These are phyloP conservation scores for Penicillium longicatenatum DNA, from an alignment of 495 filamentous ascomycete species.

Conservation along the genomic window DNA sequence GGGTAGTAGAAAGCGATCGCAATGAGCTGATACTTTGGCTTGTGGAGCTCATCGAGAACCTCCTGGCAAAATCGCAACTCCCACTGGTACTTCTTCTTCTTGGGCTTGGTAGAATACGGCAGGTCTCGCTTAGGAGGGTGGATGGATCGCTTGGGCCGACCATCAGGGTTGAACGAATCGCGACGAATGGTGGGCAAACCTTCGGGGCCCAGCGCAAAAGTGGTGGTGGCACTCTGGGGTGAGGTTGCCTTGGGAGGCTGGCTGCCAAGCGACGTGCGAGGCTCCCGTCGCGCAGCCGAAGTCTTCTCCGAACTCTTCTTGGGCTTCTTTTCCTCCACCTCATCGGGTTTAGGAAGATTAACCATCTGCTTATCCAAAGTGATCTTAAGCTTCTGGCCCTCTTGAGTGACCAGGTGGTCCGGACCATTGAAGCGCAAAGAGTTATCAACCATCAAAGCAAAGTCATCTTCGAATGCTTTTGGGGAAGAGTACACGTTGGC, in stretches of 20 bases:
- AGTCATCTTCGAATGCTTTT: conserved; percentile 68
- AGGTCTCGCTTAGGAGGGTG: conserved; percentile 90
- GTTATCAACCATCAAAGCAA: conserved; percentile 75
- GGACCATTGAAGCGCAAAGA: conserved; percentile 78
- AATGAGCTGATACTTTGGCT: conserved; percentile 64
- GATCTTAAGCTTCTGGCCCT: conserved; percentile 61
- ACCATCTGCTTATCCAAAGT: conserved; percentile 62
- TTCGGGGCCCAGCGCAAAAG: conserved; percentile 81
- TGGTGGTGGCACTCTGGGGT: conserved; percentile 48
- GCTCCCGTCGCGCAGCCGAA: conserved; percentile 54
- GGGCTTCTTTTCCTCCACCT: conserved; percentile 62
- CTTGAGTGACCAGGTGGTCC: conserved; percentile 66
- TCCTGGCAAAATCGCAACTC: conserved; percentile 90
- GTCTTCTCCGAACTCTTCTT: conserved; percentile 56
- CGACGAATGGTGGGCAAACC: conserved; percentile 92
- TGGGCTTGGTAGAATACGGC: conserved; percentile 78
- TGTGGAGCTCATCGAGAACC: conserved; percentile 75
- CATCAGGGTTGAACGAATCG: conserved; percentile 74
- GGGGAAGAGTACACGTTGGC: conserved; percentile 63
- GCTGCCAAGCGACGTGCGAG: conserved; percentile 47
- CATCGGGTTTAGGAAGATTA: conserved; percentile 50
- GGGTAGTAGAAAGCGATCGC: conserved; percentile 74
- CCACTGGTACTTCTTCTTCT: conserved; percentile 88
- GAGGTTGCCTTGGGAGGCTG: conserved; percentile 46
- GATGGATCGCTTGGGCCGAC: conserved; percentile 89